These are phyloP conservation scores for Gonapodya prolifera DNA, from an alignment of 192 early-diverging fungal genomes.

Conservation along the genomic window DNA sequence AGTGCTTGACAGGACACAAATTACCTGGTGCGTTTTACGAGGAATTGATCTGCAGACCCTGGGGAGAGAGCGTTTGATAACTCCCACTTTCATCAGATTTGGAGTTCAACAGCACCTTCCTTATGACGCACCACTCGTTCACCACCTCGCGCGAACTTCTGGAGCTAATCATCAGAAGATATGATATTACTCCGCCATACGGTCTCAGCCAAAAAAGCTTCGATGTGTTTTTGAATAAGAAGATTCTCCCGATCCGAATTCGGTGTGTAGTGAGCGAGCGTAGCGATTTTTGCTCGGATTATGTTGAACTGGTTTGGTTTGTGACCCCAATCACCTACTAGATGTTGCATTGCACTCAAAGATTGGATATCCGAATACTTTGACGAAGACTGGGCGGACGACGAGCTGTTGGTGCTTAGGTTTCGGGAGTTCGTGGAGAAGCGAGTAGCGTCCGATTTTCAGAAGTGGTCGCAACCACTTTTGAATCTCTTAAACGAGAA, in stretches of 20 bases:
- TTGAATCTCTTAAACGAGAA: slow-evolving; percentile 20
- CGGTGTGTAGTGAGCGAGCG: slow-evolving; percentile 10
- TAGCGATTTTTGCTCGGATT: background rate
- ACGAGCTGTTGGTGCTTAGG: slow-evolving; percentile 23
- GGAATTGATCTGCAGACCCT: background rate
- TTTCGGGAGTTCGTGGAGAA: slow-evolving; percentile 32
- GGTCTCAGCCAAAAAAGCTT: slow-evolving; percentile 25
- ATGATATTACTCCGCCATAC: slow-evolving; percentile 27
- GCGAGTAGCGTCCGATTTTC: slow-evolving; percentile 24
- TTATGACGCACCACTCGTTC: slow-evolving; percentile 46
- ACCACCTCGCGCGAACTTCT: slow-evolving; percentile 33
- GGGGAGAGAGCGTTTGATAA: background rate
- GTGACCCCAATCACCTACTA: slow-evolving; percentile 4
- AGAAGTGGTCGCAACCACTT: slow-evolving; percentile 18
- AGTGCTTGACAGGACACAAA: slow-evolving; percentile 23
- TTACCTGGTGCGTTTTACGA: slow-evolving; percentile 13
- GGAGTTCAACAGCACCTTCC: slow-evolving; percentile 21
- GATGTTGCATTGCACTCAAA: slow-evolving; percentile 23
- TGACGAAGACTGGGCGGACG: slow-evolving; percentile 33
- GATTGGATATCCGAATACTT: slow-evolving; percentile 31
- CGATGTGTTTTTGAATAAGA: slow-evolving; percentile 25
- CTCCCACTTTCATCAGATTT: slow-evolving; percentile 14
- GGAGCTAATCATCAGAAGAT: slow-evolving; percentile 24
- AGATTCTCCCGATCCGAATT: slow-evolving; percentile 26
- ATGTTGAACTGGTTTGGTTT: background rate